Evolutionary conservation across 73 alveolate species (phyloP), one percentile per base, ranked within the genome.

Genomic region (Uronychia setigera): DNA sequence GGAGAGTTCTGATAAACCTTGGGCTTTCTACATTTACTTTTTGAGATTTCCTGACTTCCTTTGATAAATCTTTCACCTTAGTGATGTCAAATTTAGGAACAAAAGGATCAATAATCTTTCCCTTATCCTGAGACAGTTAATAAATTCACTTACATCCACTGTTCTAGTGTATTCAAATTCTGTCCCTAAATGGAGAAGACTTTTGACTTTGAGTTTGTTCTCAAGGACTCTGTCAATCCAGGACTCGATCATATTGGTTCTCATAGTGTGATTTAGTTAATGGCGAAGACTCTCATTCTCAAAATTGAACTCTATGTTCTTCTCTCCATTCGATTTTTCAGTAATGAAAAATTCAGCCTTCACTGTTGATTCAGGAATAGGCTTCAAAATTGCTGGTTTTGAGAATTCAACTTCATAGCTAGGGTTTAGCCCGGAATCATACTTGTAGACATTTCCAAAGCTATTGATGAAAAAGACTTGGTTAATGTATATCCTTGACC

Each of bases 301-400:
- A 79, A 94, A 94, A 79, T 89, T 88, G 81, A 88, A 94, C 80
- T 93, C 91, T n/a, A 88, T 82, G 31, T 79, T 88, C 67, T 57
- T 34, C 28, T 86, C 92, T 11, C 92, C 92, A 80, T 89, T 88
- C 29, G 93, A 81, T 46, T 87, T 83, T 74, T 92, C 96, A 77
- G 91, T 93, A 29, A 94, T 75, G 32, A 87, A 88, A 80, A 94
- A 94, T 80, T 92, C 83, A 1, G 91, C 97, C 83, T 92, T 92
- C 11, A 94, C 98, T 35, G 98, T 94, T 25, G 96, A 97, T 59
- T 77, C 91, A 29, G 98, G 98, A 35, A 94, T 93, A 0, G 98
- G 98, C 74, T 94, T 92, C 26, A 77, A n/a, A 13, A 87, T 32
- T 14, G 93, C 78, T 26, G 98, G 97, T 77, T 81, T 88, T 46